phyloP scores from a whole-genome alignment of 169 alveolate genomes.

The Cyclospora cayetanensis region DNA sequence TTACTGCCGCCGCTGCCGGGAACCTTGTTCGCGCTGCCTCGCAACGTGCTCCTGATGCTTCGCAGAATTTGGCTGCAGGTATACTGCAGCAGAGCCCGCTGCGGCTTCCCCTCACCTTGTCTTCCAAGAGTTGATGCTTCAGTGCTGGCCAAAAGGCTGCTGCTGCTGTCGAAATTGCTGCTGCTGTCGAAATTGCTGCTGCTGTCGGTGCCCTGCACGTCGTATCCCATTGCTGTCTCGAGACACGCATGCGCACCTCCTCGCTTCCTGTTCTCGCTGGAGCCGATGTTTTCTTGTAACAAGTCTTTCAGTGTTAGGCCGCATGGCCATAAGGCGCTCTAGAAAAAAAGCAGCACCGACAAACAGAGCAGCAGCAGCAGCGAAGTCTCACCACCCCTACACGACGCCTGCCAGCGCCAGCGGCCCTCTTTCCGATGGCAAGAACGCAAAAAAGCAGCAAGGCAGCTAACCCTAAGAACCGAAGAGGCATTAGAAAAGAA shows the following conservation, averaged over 20 bases:
- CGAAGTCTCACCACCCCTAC: not conserved
- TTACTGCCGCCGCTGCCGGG: not conserved
- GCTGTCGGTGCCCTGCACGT: not conserved
- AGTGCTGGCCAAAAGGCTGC: not conserved
- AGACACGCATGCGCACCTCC: not conserved
- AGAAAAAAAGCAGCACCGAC: not conserved
- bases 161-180: not conserved
- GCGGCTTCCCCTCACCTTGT: not conserved
- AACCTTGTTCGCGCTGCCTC: not conserved
- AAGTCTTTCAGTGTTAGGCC: not conserved
- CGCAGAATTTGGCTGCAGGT: not conserved
- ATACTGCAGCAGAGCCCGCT: conserved; percentile 15
- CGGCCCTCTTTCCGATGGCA: too few species aligned
- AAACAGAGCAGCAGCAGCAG: not conserved
- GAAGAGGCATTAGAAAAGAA: not conserved
- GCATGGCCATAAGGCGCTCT: conserved; percentile 5
- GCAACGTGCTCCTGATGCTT: not conserved
- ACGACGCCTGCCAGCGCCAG: not conserved
- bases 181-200: not conserved
- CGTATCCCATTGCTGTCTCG: not conserved
- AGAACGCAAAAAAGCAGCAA: too few species aligned
- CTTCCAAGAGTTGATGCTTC: not conserved
- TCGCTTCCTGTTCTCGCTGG: not conserved
- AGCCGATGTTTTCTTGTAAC: not conserved
- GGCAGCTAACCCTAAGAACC: not conserved